Evolutionary conservation across 1,139 yeast genomes (phyloP).

Genomic region (Nematodospora anomalae): DNA sequence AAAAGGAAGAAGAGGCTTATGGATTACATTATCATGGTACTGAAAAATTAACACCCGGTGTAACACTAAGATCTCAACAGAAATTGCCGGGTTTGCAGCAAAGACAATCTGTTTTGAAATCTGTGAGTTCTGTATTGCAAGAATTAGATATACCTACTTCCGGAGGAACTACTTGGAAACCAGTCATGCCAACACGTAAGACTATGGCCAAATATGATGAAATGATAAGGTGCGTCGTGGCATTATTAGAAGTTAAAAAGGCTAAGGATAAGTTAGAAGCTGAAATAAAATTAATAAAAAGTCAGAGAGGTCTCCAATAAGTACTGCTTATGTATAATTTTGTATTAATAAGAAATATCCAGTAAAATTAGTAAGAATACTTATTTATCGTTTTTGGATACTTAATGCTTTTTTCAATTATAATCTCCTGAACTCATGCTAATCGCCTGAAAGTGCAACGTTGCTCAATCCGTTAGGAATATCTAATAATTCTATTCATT

Average conservation of each 20-base stretch:
- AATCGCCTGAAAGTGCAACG: no score
- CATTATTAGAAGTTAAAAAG: conserved; percentile 78
- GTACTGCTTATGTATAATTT: conserved; percentile 2
- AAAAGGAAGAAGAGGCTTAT: conserved; percentile 80
- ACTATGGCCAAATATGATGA: conserved; percentile 82
- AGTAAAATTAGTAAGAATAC: no score
- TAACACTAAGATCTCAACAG: conserved; percentile 70
- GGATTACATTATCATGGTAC: conserved; percentile 78
- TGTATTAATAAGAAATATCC: conserved; percentile 3
- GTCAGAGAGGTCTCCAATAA: conserved; percentile 41
- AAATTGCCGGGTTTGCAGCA: conserved; percentile 48
- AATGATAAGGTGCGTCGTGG: conserved; percentile 67
- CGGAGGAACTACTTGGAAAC: conserved; percentile 57
- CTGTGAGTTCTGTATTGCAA: conserved; percentile 68
- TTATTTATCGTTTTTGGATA: no score
- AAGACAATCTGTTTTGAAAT: conserved; percentile 66
- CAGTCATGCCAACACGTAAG: conserved; percentile 84
- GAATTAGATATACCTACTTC: conserved; percentile 76
- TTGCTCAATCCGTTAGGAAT: no score
- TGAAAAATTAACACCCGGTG: conserved; percentile 79
- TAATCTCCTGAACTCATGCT: no score
- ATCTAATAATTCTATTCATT: no score
- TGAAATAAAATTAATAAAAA: conserved; percentile 63
- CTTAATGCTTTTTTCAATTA: no score
- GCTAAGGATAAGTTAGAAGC: conserved; percentile 86